Conservation (phyloP, 768 basidiomycete genomes). For the Jaapia argillacea region DNA sequence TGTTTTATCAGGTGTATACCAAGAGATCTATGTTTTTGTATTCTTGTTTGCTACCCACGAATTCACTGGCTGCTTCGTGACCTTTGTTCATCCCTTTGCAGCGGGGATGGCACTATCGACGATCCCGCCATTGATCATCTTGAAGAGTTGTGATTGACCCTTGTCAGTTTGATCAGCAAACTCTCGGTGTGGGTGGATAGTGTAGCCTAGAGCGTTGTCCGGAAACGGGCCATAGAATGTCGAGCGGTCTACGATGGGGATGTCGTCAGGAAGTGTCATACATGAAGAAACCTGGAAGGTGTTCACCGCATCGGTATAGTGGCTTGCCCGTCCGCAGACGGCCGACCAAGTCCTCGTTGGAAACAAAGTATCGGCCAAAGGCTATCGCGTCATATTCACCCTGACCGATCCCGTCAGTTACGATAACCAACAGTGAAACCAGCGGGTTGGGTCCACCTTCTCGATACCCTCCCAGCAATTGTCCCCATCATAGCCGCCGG, state of each 20-base stretch:
- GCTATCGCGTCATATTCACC: neutral
- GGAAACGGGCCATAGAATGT: neutral
- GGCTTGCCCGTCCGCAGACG: neutral
- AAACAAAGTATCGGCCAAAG: neutral
- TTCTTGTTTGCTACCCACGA: no score
- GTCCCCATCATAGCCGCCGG: neutral
- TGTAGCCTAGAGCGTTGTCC: neutral
- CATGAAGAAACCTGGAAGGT: neutral
- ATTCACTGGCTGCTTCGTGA: no score
- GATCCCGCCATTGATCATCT: no score
- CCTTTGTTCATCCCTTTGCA: no score
- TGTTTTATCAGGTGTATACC: no score
- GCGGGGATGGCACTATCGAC: no score
- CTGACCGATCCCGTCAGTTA: neutral
- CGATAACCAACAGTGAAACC: neutral
- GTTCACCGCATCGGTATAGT: neutral
- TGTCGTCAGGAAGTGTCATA: neutral
- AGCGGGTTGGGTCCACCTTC: neutral
- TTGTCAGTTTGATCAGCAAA: neutral
- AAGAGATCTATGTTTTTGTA: no score
- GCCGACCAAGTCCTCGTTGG: neutral
- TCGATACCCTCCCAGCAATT: slow-evolving; percentile 1
- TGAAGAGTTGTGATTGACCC: neutral
- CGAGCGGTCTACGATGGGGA: neutral
- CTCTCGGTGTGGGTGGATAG: neutral